Evolutionary conservation across 2,329 filamentous ascomycete genomes (phyloP).

Genomic region (Penicillium crustosum): DNA sequence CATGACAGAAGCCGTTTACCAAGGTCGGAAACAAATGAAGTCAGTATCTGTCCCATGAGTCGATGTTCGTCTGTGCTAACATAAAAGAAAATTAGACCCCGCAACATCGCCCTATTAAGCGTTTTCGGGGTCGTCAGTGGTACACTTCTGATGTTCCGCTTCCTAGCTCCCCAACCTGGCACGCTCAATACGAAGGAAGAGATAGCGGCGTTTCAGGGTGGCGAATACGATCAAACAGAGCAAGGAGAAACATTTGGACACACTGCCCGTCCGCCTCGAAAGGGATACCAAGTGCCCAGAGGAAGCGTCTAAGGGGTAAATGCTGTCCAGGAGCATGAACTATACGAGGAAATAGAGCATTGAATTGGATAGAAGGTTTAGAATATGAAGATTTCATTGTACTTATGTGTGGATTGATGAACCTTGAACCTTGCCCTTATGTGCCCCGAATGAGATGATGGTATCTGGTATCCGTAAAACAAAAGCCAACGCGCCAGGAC

Average conservation of each 20-base stretch:
- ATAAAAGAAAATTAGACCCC: conserved; percentile 12
- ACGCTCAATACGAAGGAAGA: conserved; percentile 18
- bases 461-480: conserved; percentile 7
- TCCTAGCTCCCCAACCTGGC: conserved; percentile 17
- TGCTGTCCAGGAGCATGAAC: neutral
- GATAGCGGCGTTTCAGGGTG: conserved; percentile 15
- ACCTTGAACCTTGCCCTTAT: neutral
- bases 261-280: conserved; percentile 13
- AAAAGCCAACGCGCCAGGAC: neutral
- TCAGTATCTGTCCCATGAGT: neutral
- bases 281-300: neutral
- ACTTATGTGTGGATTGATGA: neutral
- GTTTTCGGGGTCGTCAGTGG: conserved; percentile 23
- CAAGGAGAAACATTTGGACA: conserved; percentile 6
- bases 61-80: neutral
- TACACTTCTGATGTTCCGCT: conserved; percentile 21
- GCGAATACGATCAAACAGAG: conserved; percentile 7
- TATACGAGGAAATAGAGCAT: neutral
- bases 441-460: neutral
- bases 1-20: neutral
- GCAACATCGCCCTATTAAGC: conserved; percentile 24
- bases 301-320: neutral
- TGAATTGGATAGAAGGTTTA: neutral
- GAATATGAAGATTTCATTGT: neutral
- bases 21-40: conserved; percentile 1